These are phyloP conservation scores for Tolypocladium cylindrosporum DNA, from an alignment of 2,329 filamentous ascomycete species.

Conservation along the genomic window DNA sequence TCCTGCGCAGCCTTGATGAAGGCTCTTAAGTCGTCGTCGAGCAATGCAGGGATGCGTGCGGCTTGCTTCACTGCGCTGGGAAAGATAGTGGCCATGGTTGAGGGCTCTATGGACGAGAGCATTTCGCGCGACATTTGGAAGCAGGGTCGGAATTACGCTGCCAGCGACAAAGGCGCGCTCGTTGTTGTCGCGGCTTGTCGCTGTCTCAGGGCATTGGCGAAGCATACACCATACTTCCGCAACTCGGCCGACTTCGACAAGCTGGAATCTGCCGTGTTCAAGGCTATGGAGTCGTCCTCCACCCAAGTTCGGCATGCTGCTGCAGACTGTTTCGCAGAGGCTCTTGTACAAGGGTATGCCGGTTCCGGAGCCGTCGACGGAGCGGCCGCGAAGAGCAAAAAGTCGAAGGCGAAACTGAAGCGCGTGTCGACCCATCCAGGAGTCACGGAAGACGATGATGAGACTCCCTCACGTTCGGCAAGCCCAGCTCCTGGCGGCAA, in stretches of 20 bases:
- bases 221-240: constrained; percentile 70
- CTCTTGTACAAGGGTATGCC: constrained; percentile 68
- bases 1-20: constrained; percentile 65
- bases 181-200: constrained; percentile 72
- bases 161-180: constrained; percentile 71
- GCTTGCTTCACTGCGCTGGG: constrained; percentile 66
- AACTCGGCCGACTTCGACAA: constrained; percentile 87
- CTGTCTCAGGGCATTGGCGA: constrained; percentile 65
- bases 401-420: constrained; percentile 53
- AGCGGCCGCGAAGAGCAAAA: constrained; percentile 54
- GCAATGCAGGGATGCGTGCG: constrained; percentile 72
- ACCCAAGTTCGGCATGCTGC: constrained; percentile 73
- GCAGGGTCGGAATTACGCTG: constrained; percentile 66
- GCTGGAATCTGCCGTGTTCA: constrained; percentile 72
- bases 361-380: constrained; percentile 37
- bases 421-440: constrained; percentile 50
- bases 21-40: constrained; percentile 67
- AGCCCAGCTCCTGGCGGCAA: constrained; percentile 61
- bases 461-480: constrained; percentile 54
- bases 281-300: constrained; percentile 71
- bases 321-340: constrained; percentile 72
- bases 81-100: constrained; percentile 68
- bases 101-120: constrained; percentile 68
- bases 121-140: constrained; percentile 92
- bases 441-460: constrained; percentile 63